phyloP scores from a whole-genome alignment of 306 rosid genomes.

The Vicia faba region DNA sequence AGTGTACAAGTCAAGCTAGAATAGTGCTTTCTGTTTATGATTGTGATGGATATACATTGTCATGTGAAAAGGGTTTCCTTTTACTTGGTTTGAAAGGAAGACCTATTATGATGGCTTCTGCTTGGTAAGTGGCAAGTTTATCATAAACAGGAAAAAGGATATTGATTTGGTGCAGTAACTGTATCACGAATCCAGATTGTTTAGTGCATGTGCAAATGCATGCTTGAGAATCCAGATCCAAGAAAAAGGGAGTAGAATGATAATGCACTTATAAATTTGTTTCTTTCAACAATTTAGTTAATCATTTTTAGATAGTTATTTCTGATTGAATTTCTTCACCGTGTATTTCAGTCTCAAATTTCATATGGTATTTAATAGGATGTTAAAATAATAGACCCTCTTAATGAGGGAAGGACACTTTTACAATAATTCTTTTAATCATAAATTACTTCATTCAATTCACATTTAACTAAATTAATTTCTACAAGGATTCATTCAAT shows the following conservation, averaged over 20 bases:
- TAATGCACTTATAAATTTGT: conserved; percentile 17
- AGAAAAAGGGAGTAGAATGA: conserved; percentile 1
- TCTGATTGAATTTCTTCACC: conserved; percentile 12
- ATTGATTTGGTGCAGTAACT: not conserved
- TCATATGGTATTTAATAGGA: not conserved
- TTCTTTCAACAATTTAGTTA: conserved; percentile 26
- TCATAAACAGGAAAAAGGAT: not conserved
- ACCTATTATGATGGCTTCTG: conserved; percentile 74
- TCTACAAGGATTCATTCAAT: too few relatives aligned
- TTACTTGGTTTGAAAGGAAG: conserved; percentile 84
- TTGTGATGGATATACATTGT: conserved; percentile 72
- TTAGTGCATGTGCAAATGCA: not conserved
- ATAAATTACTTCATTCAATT: too few relatives aligned
- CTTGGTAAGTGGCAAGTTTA: conserved; percentile 63
- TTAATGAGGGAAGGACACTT: too few relatives aligned
- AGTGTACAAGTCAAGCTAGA: conserved; percentile 70
- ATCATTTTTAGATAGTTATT: not conserved
- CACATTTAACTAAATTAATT: too few relatives aligned
- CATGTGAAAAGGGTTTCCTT: conserved; percentile 64
- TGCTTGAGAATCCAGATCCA: not conserved
- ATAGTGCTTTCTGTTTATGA: conserved; percentile 74
- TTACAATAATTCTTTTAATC: too few relatives aligned
- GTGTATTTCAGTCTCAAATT: not conserved
- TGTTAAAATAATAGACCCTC: too few relatives aligned
- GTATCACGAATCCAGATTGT: not conserved